Evolutionary conservation across 2,329 filamentous ascomycete genomes (phyloP), one percentile per base, ranked within the genome.

Genomic region (Cadophora sp.): DNA sequence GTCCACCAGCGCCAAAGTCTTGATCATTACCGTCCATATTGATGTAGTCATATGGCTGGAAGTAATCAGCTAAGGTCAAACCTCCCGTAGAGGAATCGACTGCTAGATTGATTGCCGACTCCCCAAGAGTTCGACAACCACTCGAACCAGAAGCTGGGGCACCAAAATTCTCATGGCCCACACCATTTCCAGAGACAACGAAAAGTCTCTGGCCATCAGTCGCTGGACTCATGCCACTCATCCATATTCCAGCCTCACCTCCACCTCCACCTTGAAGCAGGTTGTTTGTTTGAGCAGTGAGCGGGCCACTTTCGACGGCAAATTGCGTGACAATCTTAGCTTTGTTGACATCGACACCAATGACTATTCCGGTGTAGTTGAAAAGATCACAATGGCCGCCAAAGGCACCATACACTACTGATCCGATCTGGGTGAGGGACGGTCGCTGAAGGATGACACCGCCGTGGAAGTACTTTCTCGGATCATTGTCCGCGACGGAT

Each of bases 311-410:
- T 46, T 83, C 76, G 1, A 79, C 81, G 1, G 82, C 79, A 70
- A 78, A 84, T 40, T 76, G 66, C 43, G 74, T 76, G 8, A 78
- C 73, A 3, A 78, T 71, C 62, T 75, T 65, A 16, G 79, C 79
- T 0, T 76, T 79, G 0, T 78, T 80, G 67, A 83, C 82, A 74
- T 85, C 80, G 73, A 83, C 81, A 3, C 83, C 83, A 50, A 87
- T 79, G 50, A 87, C 77, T 78, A 82, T 7, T 83, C 84, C 84
- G 1, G 84, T 86, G 69, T 86, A 86, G 73, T 87, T 86, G 74
- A 83, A 87, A 65, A 83, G 80, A 27, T 86, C 85, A 61, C 85
- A 88, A 69, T 87, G 83, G 11, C 84, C 85, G 0, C 84, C 85
- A 68, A 87, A 87, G 0, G 80, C 85, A 0, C 81, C 83, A 64